Base-by-base conservation (phyloP, 1,284 basidiomycete genomes). In the Wolfiporia cocos region DNA sequence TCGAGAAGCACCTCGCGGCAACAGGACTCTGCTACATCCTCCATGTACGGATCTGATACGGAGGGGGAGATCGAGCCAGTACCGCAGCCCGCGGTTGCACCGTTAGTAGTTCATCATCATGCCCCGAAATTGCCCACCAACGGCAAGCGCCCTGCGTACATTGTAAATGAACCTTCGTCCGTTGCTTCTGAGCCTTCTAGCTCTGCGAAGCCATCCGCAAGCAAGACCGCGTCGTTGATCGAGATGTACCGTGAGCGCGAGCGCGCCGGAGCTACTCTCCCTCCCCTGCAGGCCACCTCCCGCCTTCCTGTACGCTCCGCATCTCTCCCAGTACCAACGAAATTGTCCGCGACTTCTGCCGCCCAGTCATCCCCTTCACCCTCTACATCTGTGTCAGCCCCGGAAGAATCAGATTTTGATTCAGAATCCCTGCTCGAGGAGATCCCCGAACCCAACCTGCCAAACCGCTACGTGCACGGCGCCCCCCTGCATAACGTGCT, bases 401-500 rank as follows among this genome's bases (percentile, higher is more conserved):
- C 58, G 15, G 54, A 55, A 23, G 53, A 54, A 35, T 48, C 51
- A 15, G 48, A 49, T 41, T 42, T 40, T 32, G 56, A 56, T 36
- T 49, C 53, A 39, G 48, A 49, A 46, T 44, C 52, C 43, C 46
- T 52, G 44, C 47, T 49, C 36, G 52, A 51, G 38, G 52, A 59
- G 31, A n/a, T n/a, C n/a, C 51, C 61, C 50, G 47, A 53, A 46
- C 49, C 53, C 43, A 49, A 52, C 41, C 46, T 58, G 24, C 88
- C 89, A 5, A 76, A 67, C 29, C 76, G 88, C 39, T 92, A 93
- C 57, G 66, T 87, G 24, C 90, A 93, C 57, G 91, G 91, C 26
- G 86, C 86, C 20, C 90, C 91, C 20, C 68, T 93, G 54, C 86
- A 92, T 49, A 91, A 91, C 52, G 87, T 91, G 23, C 22, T 86